A percentile compares a stretch with the other conserved stretches of the same genome.
Evolutionary conservation across 2,329 filamentous ascomycete genomes (phyloP).

Genomic region (Gaeumannomyces sp.): DNA sequence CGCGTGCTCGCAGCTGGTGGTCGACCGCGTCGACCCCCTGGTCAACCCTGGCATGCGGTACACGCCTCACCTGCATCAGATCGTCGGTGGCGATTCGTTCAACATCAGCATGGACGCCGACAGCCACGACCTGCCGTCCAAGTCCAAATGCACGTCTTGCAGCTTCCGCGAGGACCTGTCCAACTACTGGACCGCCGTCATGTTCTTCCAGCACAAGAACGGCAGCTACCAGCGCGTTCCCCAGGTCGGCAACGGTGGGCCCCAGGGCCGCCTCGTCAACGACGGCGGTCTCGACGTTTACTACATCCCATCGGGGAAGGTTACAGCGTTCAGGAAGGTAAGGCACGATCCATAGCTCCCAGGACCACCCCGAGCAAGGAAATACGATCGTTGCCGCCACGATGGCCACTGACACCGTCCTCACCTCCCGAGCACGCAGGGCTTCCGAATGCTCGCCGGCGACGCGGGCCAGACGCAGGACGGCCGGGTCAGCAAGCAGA

Average conservation of each 20-base stretch:
- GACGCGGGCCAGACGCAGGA: slow-evolving; percentile 33
- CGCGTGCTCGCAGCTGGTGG: slow-evolving; percentile 40
- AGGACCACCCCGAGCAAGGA: too few relatives aligned
- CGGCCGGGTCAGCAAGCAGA: slow-evolving; percentile 35
- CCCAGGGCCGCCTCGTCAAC: slow-evolving; percentile 36
- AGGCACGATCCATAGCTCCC: too few relatives aligned
- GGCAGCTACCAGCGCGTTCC: slow-evolving; percentile 37
- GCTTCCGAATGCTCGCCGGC: slow-evolving; percentile 42
- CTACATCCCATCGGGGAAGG: slow-evolving; percentile 36
- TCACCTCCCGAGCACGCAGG: background rate
- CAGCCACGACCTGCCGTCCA: slow-evolving; percentile 26
- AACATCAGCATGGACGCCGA: slow-evolving; percentile 36
- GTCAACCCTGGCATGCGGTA: slow-evolving; percentile 39
- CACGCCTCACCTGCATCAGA: slow-evolving; percentile 41
- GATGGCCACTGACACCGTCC: slow-evolving; percentile 12
- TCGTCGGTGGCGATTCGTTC: slow-evolving; percentile 39
- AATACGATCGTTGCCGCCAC: too few relatives aligned
- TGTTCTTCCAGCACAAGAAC: slow-evolving; percentile 39
- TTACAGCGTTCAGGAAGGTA: slow-evolving; percentile 32
- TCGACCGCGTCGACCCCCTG: slow-evolving; percentile 39
- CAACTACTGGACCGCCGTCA: slow-evolving; percentile 42
- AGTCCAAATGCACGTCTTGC: slow-evolving; percentile 37
- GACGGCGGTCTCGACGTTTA: slow-evolving; percentile 38
- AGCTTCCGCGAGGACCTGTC: slow-evolving; percentile 37
- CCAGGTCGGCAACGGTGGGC: slow-evolving; percentile 37